phyloP scores from a whole-genome alignment of 208 protist genomes.

The Leishmania braziliensis region DNA sequence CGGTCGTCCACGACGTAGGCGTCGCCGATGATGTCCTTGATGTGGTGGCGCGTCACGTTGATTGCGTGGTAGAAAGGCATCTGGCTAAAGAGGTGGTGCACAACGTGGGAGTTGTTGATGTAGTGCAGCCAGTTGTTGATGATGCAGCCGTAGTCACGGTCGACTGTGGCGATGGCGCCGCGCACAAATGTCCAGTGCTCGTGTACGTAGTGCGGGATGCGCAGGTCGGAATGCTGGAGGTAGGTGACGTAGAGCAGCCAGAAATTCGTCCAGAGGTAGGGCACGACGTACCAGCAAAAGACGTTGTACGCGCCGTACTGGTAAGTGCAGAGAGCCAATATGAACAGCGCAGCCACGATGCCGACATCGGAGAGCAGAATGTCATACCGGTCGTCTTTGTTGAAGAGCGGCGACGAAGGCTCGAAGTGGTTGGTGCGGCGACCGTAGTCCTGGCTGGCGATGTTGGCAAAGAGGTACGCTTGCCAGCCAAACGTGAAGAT shows the following conservation, averaged over 20 bases:
- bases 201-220: constrained; percentile 90
- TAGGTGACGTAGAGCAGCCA: constrained; percentile 61
- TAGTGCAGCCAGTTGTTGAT: constrained; percentile 91
- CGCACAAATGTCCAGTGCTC: constrained; percentile 93
- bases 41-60: constrained; percentile 77
- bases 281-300: constrained; percentile 74
- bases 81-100: constrained; percentile 94
- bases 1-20: constrained; percentile 69
- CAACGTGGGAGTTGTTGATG: constrained; percentile 94
- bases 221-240: constrained; percentile 91
- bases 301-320: constrained; percentile 66
- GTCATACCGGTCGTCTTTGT: constrained; percentile 57
- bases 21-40: constrained; percentile 67
- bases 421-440: constrained; percentile 84
- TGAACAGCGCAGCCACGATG: constrained; percentile 52
- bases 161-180: constrained; percentile 92
- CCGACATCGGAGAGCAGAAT: constrained; percentile 78
- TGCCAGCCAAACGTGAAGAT: constrained; percentile 92
- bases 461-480: constrained; percentile 83
- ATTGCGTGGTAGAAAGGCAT: constrained; percentile 95
- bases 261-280: constrained; percentile 91
- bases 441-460: constrained; percentile 74
- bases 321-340: constrained; percentile 41
- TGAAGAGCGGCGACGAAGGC: constrained; percentile 81
- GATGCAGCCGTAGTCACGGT: constrained; percentile 84